Conservation (phyloP, 208 protist genomes). For the Acanthamoeba sp. region DNA sequence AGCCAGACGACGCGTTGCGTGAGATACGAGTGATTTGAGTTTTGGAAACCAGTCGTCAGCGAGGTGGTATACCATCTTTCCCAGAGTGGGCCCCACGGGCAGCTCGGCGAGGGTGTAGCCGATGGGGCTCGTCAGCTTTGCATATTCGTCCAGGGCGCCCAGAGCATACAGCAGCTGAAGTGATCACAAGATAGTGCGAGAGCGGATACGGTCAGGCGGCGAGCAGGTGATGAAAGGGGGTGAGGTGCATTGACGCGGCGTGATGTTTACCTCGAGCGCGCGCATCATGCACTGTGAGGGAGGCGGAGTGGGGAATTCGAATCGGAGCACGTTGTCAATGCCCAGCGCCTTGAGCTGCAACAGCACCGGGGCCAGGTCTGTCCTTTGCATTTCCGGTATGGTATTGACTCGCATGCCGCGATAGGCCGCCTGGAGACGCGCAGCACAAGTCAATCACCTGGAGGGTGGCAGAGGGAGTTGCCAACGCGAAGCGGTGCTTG, state of each 20-base stretch:
- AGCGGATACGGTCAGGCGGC: neutral
- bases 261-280: conserved; percentile 83
- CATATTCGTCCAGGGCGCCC: conserved; percentile 88
- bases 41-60: neutral
- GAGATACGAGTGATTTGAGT: neutral
- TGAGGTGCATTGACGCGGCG: neutral
- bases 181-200: no score
- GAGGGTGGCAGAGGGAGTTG: conserved; percentile 84
- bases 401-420: neutral
- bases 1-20: neutral
- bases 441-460: conserved; percentile 83
- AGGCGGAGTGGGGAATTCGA: conserved; percentile 92
- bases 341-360: conserved; percentile 92
- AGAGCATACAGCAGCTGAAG: conserved; percentile 90
- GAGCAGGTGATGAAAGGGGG: no score
- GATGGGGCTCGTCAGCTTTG: conserved; percentile 84
- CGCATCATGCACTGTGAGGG: conserved; percentile 82
- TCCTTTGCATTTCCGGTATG: conserved; percentile 71
- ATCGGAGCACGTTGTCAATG: conserved; percentile 91
- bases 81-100: conserved; percentile 89
- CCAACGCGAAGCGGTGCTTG: neutral
- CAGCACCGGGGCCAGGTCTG: conserved; percentile 87
- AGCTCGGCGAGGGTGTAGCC: conserved; percentile 90
- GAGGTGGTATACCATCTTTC: conserved; percentile 81
- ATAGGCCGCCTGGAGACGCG: conserved; percentile 8